Evolutionary conservation across 108 stramenopile species (phyloP).

Genomic region (Skeletonema grethae): DNA sequence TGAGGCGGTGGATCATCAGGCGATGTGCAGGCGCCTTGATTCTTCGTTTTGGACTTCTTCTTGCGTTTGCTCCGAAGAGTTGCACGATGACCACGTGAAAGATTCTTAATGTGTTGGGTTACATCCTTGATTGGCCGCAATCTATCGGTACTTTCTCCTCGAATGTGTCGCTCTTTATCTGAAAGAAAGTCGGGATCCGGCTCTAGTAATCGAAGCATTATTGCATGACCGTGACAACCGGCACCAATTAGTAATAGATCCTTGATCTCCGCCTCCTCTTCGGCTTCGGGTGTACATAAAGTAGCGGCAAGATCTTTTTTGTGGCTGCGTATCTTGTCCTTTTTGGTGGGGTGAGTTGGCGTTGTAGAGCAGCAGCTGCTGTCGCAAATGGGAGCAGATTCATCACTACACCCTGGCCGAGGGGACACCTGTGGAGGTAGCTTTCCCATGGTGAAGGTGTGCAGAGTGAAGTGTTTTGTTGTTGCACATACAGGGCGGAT

Average conservation of each 20-base stretch:
- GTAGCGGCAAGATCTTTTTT: neutral
- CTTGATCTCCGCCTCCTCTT: constrained; percentile 3
- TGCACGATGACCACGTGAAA: constrained; percentile 15
- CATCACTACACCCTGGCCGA: neutral
- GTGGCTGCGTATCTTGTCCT: neutral
- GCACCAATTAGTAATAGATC: constrained; percentile 39
- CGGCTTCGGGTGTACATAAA: neutral
- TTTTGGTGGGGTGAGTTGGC: neutral
- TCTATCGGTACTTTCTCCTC: constrained; percentile 6
- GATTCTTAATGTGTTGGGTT: constrained; percentile 10
- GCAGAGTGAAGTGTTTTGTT: too few species aligned
- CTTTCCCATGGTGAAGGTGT: constrained; percentile 2
- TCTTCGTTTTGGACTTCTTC: neutral
- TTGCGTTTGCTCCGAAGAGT: constrained; percentile 7
- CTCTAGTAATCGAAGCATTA: constrained; percentile 35
- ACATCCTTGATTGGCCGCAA: constrained; percentile 27
- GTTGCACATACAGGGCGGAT: too few species aligned
- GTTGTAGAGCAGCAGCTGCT: neutral
- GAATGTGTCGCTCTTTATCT: constrained; percentile 26
- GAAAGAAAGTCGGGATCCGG: constrained; percentile 33
- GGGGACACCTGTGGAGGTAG: neutral
- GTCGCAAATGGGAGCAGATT: neutral
- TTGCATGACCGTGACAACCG: constrained; percentile 27
- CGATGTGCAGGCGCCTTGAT: neutral
- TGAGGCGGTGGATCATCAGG: neutral